phyloP scores from a whole-genome alignment of 2,329 filamentous ascomycete genomes.

The Clonostachys byssicola region DNA sequence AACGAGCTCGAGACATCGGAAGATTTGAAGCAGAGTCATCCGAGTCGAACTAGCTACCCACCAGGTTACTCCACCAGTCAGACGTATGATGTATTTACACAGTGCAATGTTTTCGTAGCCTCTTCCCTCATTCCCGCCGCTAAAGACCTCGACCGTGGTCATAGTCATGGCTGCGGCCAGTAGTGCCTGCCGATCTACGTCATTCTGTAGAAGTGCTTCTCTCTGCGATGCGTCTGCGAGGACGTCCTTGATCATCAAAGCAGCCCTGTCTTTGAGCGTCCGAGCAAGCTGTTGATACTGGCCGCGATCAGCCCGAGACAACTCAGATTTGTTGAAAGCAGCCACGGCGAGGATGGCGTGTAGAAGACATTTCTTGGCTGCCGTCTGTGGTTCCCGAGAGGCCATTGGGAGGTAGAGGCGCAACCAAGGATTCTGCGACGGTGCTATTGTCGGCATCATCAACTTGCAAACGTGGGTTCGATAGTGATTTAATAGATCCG shows the following conservation, averaged over 20 bases:
- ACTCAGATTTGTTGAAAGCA: background rate
- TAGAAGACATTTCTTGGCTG: background rate
- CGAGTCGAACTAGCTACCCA: background rate
- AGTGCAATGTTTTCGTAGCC: background rate
- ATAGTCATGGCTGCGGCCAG: background rate
- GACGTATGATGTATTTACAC: background rate
- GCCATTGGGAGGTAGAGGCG: background rate
- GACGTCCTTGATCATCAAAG: background rate
- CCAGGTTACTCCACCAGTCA: background rate
- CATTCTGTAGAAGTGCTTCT: background rate
- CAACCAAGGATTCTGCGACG: background rate
- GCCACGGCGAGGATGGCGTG: background rate
- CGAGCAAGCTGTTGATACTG: background rate
- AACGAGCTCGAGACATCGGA: background rate
- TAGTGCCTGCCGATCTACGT: background rate
- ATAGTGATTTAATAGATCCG: background rate
- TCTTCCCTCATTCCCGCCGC: background rate
- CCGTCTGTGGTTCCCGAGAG: background rate
- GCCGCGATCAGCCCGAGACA: background rate
- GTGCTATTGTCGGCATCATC: background rate
- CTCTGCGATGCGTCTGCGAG: too few relatives aligned
- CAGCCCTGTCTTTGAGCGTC: background rate
- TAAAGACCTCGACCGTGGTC: conserved; percentile 1
- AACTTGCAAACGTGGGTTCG: background rate
- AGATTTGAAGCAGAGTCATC: background rate